Percentiles rank a stretch among this genome's conserved stretches.
phyloP scores from a whole-genome alignment of 257 asterid species.

The Gentiana macrophylla region DNA sequence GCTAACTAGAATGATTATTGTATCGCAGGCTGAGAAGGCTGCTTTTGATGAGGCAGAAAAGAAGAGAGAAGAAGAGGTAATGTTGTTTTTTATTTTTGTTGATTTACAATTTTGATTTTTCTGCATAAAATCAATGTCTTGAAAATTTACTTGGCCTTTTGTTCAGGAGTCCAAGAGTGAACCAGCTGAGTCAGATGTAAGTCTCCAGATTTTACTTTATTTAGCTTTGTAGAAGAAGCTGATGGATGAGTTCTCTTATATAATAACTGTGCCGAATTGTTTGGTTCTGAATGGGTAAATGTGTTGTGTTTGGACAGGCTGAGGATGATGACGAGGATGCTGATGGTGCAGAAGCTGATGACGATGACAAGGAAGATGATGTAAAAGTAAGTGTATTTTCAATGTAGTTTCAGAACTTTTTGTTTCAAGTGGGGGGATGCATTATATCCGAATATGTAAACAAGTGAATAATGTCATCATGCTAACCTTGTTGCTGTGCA shows the following conservation, averaged over 20 bases:
- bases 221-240: not conserved
- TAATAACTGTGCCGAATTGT: not conserved
- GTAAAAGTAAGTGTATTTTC: slow-evolving; percentile 34
- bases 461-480: no score
- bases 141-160: not conserved
- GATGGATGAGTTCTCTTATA: not conserved
- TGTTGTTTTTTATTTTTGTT: not conserved
- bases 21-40: slow-evolving; percentile 79
- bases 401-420: not conserved
- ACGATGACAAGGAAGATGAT: slow-evolving; percentile 34
- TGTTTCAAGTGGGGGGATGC: not conserved
- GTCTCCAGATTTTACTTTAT: slow-evolving; percentile 1
- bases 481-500: no score
- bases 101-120: not conserved
- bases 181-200: slow-evolving; percentile 54
- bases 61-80: slow-evolving; percentile 88
- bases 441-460: no score
- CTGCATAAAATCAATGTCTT: not conserved
- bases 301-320: slow-evolving; percentile 32
- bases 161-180: slow-evolving; percentile 39
- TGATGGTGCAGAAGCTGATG: slow-evolving; percentile 36
- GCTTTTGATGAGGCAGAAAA: slow-evolving; percentile 91
- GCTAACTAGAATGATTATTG: not conserved
- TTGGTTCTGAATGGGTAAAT: not conserved
- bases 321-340: slow-evolving; percentile 50